These are phyloP conservation scores for Xerocomellus amylosporus DNA, from an alignment of 768 basidiomycete species.

Conservation along the genomic window DNA sequence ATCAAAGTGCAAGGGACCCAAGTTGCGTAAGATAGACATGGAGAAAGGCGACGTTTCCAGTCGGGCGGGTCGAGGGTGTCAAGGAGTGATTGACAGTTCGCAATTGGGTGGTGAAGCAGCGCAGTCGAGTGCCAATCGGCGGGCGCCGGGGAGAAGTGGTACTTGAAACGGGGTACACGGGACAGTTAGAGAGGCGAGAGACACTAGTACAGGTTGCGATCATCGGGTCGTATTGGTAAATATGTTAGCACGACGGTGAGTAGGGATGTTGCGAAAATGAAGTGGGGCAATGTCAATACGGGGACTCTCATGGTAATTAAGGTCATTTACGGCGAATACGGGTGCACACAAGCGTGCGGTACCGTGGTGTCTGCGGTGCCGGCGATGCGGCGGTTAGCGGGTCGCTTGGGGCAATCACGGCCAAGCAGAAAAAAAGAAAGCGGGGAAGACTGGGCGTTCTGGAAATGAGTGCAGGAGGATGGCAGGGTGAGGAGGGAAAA, in stretches of 20 bases:
- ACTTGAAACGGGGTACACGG: background rate
- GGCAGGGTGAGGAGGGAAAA: too few species aligned
- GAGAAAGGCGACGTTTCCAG: background rate
- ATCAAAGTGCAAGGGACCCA: background rate
- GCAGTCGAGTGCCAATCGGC: background rate
- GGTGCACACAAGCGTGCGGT: background rate
- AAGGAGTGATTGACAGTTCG: background rate
- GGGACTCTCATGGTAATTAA: slow-evolving; percentile 6
- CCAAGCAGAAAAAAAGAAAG: background rate
- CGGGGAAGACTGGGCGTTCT: slow-evolving; percentile 1
- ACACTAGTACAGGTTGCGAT: too few species aligned
- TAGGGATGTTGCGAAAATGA: background rate
- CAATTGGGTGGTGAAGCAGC: too few species aligned
- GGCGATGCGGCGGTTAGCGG: background rate
- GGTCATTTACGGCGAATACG: slow-evolving; percentile 4
- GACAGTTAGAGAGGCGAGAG: too few species aligned
- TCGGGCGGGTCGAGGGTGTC: background rate
- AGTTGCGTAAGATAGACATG: background rate
- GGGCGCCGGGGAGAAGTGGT: background rate
- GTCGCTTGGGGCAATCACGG: background rate
- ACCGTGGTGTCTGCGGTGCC: slow-evolving; percentile 6
- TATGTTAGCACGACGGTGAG: too few species aligned
- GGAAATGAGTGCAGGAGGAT: background rate
- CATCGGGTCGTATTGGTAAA: too few species aligned
- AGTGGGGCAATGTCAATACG: background rate